Evolutionary conservation across 331 rosid species (phyloP), one percentile per base, ranked within the genome.

Genomic region (Telfairia occidentalis): DNA sequence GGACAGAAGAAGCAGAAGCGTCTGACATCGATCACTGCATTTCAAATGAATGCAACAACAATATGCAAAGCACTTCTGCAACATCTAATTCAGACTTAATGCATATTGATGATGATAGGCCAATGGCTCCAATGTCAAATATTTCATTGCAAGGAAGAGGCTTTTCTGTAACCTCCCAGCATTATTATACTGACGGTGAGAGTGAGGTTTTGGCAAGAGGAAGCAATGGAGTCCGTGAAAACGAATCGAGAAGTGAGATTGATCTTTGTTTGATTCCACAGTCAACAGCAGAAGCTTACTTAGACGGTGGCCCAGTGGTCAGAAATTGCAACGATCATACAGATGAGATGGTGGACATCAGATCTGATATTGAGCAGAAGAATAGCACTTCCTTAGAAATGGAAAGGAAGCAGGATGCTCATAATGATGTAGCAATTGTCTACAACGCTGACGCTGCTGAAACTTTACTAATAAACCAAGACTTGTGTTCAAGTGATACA

Each of bases 1-100:
- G 23, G 77, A 81, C 58, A 64, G 79, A 71, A 78, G 85, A 83
- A 83, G 81, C 61, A 80, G 75, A 26, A 29, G 57, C 40, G 49
- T 77, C 71, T 65, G 81, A 70, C 21, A 37, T 76, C 42, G 79
- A 48, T 16, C 67, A 65, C 32, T 79, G 52, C 64, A 35, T 76
- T 66, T 34, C 81, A 43, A 61, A 61, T 71, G 55, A 66, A 77
- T 74, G 84, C 83, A 74, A 52, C 24, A 79, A 77, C 52, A 28
- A 48, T 67, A 42, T 71, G 35, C 74, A 16, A 74, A 76, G 77
- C 66, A 58, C 77, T 76, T 75, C 78, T 19, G 81, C 71, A 75
- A 61, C 43, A 42, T 77, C 73, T 77, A 73, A 72, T 78, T 82
- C 69, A 74, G 84, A 71, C 74, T 60, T 74, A 0, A 74, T 21